These are phyloP conservation scores for Micromonas commoda DNA, from an alignment of 139 green algal genomes.

Conservation along the genomic window DNA sequence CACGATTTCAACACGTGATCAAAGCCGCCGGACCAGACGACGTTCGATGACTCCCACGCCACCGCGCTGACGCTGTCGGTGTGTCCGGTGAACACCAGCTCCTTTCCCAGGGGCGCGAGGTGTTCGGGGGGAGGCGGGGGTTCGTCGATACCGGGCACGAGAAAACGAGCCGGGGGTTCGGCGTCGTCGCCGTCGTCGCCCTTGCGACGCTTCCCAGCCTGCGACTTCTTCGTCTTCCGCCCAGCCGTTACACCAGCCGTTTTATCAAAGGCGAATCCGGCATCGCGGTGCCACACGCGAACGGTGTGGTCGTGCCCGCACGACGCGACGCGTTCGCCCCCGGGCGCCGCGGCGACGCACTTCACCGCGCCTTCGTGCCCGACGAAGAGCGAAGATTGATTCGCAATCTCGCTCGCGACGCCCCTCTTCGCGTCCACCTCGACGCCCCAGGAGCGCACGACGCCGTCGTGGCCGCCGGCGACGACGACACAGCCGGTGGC, in stretches of 20 bases:
- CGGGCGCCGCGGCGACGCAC: neutral
- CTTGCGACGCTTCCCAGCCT: no score
- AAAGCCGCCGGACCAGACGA: constrained; percentile 62
- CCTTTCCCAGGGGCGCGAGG: neutral
- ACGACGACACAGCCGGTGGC: constrained; percentile 24
- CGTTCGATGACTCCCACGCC: constrained; percentile 43
- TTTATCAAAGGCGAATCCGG: neutral
- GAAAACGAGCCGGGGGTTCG: no score
- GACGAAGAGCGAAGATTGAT: neutral
- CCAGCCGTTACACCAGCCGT: neutral
- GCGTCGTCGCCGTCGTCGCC: no score
- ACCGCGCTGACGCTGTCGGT: constrained; percentile 59
- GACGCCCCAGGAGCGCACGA: constrained; percentile 45
- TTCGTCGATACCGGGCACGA: no score
- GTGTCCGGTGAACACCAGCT: constrained; percentile 47
- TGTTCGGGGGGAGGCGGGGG: no score
- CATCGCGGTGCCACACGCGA: constrained; percentile 41
- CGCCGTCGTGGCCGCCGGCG: constrained; percentile 56
- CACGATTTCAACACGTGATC: constrained; percentile 70
- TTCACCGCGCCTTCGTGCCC: neutral
- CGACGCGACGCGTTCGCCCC: constrained; percentile 37
- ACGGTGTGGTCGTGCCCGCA: constrained; percentile 52
- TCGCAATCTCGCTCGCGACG: neutral
- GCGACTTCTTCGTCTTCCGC: neutral
- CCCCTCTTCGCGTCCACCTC: neutral